These are phyloP conservation scores for Aspergillus sclerotialis DNA, from an alignment of 2,329 filamentous ascomycete species.

Conservation along the genomic window DNA sequence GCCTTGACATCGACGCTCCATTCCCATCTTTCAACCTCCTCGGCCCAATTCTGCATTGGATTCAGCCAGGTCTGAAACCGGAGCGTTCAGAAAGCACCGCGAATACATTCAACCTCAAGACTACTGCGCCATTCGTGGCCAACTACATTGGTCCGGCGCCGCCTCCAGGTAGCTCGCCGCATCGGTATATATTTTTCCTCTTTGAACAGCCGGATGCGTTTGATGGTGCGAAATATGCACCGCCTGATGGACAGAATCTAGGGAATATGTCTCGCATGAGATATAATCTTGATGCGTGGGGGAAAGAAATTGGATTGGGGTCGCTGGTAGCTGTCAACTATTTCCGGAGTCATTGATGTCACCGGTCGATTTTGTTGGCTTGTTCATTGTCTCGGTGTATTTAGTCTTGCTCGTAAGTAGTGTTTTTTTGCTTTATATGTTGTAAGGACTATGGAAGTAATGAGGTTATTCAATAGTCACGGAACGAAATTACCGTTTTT, in stretches of 20 bases:
- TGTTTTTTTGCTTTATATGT: no score
- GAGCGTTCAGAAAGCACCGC: neutral
- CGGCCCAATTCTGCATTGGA: slow-evolving; percentile 44
- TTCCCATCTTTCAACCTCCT: slow-evolving; percentile 36
- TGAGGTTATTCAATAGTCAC: no score
- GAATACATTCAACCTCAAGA: slow-evolving; percentile 3
- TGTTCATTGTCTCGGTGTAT: no score
- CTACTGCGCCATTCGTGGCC: slow-evolving; percentile 17
- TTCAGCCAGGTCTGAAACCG: slow-evolving; percentile 35
- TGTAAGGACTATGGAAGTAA: no score
- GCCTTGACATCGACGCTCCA: slow-evolving; percentile 44
- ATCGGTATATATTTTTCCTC: slow-evolving; percentile 46
- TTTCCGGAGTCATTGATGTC: slow-evolving; percentile 24
- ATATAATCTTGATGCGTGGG: slow-evolving; percentile 38
- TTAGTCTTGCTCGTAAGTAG: no score
- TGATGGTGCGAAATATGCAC: slow-evolving; percentile 24
- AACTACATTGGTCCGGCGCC: slow-evolving; percentile 42
- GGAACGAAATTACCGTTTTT: no score
- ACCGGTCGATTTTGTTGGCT: no score
- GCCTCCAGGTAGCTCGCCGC: slow-evolving; percentile 40
- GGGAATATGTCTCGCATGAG: slow-evolving; percentile 32
- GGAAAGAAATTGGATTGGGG: slow-evolving; percentile 27
- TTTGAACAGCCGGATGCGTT: slow-evolving; percentile 43
- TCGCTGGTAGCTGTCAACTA: slow-evolving; percentile 32
- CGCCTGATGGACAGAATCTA: slow-evolving; percentile 30